phyloP scores from a whole-genome alignment of 2,329 filamentous ascomycete species.

The Aspergillus versicolor region DNA sequence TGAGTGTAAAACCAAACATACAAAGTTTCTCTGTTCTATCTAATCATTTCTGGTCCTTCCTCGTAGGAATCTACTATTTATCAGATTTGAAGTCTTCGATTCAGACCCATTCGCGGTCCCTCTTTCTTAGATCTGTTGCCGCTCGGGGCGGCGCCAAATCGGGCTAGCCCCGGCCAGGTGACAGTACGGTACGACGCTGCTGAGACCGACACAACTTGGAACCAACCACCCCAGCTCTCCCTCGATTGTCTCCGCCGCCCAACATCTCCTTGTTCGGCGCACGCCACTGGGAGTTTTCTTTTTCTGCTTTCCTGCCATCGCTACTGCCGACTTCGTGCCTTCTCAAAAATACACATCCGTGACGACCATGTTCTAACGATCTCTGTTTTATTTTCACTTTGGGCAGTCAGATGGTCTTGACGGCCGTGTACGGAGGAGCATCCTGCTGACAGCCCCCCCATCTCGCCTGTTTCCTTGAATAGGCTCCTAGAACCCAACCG shows the following conservation, averaged over 20 bases:
- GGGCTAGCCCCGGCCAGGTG: constrained; percentile 14
- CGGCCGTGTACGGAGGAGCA: constrained; percentile 18
- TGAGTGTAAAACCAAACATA: background rate
- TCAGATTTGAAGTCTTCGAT: background rate
- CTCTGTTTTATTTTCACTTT: constrained; percentile 13
- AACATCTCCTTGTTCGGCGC: constrained; percentile 32
- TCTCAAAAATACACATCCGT: constrained; percentile 1
- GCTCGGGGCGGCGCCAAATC: constrained; percentile 17
- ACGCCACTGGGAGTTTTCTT: constrained; percentile 21
- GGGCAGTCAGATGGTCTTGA: constrained; percentile 25
- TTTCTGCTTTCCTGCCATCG: background rate
- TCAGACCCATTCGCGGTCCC: background rate
- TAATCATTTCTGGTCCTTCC: background rate
- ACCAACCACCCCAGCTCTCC: constrained; percentile 24
- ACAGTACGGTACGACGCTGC: constrained; percentile 2
- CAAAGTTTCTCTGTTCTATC: background rate
- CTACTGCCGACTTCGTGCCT: constrained; percentile 2
- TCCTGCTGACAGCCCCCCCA: constrained; percentile 24
- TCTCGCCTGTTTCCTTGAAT: constrained; percentile 15
- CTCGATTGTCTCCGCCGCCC: constrained; percentile 23
- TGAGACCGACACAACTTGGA: constrained; percentile 8
- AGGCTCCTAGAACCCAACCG: constrained; percentile 10
- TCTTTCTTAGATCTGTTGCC: constrained; percentile 8
- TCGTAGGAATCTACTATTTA: background rate
- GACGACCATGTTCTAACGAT: constrained; percentile 22